A percentile compares a stretch with the other conserved stretches of the same genome.
Evolutionary conservation across 345 rosid genomes (phyloP).

Genomic region (Gossypium raimondii): DNA sequence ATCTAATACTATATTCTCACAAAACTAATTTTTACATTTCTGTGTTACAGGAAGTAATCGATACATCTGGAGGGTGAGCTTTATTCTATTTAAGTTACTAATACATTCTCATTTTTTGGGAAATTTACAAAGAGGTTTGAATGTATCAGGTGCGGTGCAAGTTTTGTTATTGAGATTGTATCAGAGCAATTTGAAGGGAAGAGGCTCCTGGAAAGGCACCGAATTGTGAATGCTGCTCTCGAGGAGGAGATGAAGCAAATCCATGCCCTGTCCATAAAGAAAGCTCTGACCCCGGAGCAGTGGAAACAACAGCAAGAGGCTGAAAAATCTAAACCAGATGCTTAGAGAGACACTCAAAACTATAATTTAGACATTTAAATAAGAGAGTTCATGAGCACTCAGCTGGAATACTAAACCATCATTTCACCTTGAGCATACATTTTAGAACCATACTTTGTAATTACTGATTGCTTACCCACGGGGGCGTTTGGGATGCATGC

Average conservation of each 20-base stretch:
- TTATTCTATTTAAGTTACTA: slow-evolving; percentile 1
- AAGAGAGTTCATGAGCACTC: slow-evolving; percentile 5
- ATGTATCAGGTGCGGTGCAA: slow-evolving; percentile 71
- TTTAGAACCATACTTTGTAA: not conserved
- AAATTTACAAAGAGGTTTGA: not conserved
- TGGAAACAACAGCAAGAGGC: slow-evolving; percentile 62
- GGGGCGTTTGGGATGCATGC: not conserved
- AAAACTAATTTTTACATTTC: slow-evolving; percentile 14
- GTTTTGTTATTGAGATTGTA: slow-evolving; percentile 67
- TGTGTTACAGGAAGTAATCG: slow-evolving; percentile 63
- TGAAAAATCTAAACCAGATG: slow-evolving; percentile 33
- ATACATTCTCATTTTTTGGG: not conserved
- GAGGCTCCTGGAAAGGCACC: slow-evolving; percentile 82
- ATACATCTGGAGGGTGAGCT: slow-evolving; percentile 90
- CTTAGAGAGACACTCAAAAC: not conserved
- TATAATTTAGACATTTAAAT: not conserved
- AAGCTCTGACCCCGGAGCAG: slow-evolving; percentile 63
- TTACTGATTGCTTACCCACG: not conserved
- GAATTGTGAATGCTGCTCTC: slow-evolving; percentile 68
- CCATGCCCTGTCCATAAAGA: slow-evolving; percentile 85
- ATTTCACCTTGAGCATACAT: not conserved
- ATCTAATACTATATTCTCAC: not conserved
- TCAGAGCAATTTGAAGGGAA: slow-evolving; percentile 78
- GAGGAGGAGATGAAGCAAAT: slow-evolving; percentile 85
- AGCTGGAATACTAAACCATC: not conserved